Conservation (phyloP, 768 basidiomycete genomes). For the Amanita molliuscula region DNA sequence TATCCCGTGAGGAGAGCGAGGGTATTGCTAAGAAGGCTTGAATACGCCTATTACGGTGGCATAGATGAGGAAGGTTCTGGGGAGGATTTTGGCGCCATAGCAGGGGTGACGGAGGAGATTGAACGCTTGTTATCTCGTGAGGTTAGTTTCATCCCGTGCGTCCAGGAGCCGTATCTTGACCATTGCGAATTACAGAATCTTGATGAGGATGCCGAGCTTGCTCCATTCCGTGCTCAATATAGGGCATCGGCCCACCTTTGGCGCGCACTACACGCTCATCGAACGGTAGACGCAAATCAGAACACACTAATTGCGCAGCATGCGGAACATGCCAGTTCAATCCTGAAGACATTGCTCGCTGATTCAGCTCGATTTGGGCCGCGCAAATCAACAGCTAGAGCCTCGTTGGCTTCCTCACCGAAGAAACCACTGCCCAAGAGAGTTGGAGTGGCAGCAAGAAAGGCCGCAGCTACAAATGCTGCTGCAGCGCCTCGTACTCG, state of each 20-base stretch:
- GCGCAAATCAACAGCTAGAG: conserved; percentile 12
- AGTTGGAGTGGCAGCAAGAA: background rate
- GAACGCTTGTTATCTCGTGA: conserved; percentile 27
- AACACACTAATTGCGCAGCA: conserved; percentile 37
- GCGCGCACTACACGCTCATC: conserved; percentile 64
- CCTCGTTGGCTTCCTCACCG: conserved; percentile 12
- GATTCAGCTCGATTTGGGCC: conserved; percentile 1
- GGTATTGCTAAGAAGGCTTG: conserved; percentile 42
- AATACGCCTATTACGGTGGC: conserved; percentile 32
- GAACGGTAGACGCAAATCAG: conserved; percentile 33
- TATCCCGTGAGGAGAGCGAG: conserved; percentile 54
- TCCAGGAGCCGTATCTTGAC: background rate
- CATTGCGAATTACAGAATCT: conserved; percentile 16
- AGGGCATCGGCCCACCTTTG: conserved; percentile 50
- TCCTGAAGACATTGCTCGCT: conserved; percentile 30
- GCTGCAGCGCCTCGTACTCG: conserved; percentile 2
- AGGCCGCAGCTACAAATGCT: background rate
- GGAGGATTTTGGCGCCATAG: conserved; percentile 21
- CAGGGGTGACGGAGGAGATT: conserved; percentile 28
- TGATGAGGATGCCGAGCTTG: conserved; percentile 23
- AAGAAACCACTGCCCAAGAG: conserved; percentile 1
- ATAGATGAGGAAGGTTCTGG: conserved; percentile 16
- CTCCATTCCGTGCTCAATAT: conserved; percentile 33
- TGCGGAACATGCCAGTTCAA: conserved; percentile 39
- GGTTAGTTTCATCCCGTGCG: conserved; percentile 22